These are phyloP conservation scores for Raffaelea albimanens DNA, from an alignment of 2,329 filamentous ascomycete genomes.

Conservation along the genomic window DNA sequence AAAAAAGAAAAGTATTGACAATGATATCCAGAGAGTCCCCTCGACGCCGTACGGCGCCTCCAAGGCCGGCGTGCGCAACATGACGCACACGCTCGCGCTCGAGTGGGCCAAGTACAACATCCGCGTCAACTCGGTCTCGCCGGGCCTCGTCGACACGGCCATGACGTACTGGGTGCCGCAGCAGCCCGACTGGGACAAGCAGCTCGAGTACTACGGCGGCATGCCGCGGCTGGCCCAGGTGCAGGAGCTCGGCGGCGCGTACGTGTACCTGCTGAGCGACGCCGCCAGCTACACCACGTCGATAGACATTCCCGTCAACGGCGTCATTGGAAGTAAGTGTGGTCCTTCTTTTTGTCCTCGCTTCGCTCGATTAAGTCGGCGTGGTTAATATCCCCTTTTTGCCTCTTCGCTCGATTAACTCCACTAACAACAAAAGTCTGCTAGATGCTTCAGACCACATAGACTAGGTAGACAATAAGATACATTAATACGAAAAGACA, in stretches of 20 bases:
- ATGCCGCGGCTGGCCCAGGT: background rate
- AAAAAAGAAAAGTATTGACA: no score
- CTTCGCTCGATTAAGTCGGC: no score
- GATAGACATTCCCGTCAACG: background rate
- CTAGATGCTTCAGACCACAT: no score
- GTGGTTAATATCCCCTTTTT: no score
- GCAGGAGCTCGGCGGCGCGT: background rate
- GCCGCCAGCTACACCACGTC: background rate
- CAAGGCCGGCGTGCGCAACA: background rate
- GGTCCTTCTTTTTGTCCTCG: no score
- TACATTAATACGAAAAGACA: no score
- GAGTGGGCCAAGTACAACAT: constrained; percentile 1
- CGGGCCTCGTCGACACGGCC: background rate
- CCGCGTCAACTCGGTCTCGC: background rate
- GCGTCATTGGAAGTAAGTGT: no score
- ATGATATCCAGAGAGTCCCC: background rate
- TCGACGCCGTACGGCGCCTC: background rate
- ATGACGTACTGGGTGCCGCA: constrained; percentile 1
- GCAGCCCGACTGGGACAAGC: background rate
- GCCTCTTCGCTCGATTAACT: no score
- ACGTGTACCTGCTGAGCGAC: no score
- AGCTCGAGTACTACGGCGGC: background rate
- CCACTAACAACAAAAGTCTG: no score
- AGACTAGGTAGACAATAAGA: no score
- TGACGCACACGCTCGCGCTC: background rate